These are phyloP conservation scores for Diaporthe citrichinensis DNA, from an alignment of 2,329 filamentous ascomycete species.

Conservation along the genomic window DNA sequence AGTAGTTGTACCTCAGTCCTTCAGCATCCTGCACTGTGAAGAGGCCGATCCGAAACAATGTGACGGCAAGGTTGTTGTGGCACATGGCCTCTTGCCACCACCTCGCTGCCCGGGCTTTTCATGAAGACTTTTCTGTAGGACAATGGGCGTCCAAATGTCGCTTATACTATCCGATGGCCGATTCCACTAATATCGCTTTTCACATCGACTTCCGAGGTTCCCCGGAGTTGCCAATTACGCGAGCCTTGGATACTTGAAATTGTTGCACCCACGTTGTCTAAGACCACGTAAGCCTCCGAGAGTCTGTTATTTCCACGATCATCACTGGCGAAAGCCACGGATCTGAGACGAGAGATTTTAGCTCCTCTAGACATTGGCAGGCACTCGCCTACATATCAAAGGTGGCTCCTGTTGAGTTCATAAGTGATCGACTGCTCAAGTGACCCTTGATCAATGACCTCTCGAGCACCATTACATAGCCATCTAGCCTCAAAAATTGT, in stretches of 20 bases:
- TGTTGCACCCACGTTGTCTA: conserved; percentile 5
- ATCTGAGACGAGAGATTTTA: background rate
- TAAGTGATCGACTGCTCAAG: background rate
- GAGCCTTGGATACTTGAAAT: background rate
- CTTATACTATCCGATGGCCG: background rate
- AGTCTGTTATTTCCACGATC: background rate
- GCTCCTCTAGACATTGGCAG: background rate
- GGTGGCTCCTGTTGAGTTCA: background rate
- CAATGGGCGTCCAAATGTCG: conserved; percentile 16
- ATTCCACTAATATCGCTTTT: background rate
- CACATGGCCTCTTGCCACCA: background rate
- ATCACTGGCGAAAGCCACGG: background rate
- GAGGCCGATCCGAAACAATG: background rate
- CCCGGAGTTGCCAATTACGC: background rate
- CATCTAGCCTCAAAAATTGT: background rate
- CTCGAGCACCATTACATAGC: too few relatives aligned
- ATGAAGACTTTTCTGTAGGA: background rate
- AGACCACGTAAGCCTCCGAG: background rate
- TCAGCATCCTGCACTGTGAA: background rate
- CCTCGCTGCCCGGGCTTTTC: background rate
- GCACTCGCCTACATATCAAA: background rate
- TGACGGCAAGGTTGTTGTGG: background rate
- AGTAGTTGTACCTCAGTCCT: background rate
- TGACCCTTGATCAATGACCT: background rate
- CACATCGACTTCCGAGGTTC: background rate